These are phyloP conservation scores for Cutaneotrichosporon arboriforme DNA, from an alignment of 1,284 basidiomycete genomes.

Conservation along the genomic window DNA sequence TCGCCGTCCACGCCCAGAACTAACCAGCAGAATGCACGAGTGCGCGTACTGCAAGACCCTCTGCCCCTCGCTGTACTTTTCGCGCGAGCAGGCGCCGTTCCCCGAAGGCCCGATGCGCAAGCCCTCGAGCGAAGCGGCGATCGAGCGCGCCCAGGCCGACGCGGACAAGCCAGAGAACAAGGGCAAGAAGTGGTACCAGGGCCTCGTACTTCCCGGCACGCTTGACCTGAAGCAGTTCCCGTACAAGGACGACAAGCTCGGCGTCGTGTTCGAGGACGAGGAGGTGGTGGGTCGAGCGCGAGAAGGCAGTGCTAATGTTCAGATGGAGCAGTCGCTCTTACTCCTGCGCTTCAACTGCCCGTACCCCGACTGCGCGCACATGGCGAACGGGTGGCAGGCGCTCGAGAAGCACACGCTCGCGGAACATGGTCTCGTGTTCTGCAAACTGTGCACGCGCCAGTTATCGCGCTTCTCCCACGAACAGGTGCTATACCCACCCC, in stretches of 20 bases:
- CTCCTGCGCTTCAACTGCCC: constrained; percentile 85
- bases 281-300: constrained; percentile 60
- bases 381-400: constrained; percentile 81
- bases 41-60: constrained; percentile 97
- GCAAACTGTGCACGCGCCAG: constrained; percentile 79
- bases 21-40: constrained; percentile 56
- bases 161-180: constrained; percentile 37
- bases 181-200: constrained; percentile 38
- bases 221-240: constrained; percentile 46
- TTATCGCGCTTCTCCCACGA: constrained; percentile 97
- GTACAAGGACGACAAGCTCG: constrained; percentile 69
- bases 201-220: constrained; percentile 37
- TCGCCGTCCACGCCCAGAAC: neutral
- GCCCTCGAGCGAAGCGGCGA: constrained; percentile 49
- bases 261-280: constrained; percentile 79
- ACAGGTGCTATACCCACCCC: constrained; percentile 73
- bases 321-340: constrained; percentile 88
- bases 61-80: constrained; percentile 76
- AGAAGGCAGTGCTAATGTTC: no score
- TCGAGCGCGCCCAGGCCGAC: constrained; percentile 34
- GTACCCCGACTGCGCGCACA: constrained; percentile 71
- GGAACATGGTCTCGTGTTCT: constrained; percentile 70
- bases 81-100: constrained; percentile 62
- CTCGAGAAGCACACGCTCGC: constrained; percentile 59
- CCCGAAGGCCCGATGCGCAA: constrained; percentile 55